Conservation (phyloP, 352 stramenopile species). For the Phytopythium cucurbitacearum region DNA sequence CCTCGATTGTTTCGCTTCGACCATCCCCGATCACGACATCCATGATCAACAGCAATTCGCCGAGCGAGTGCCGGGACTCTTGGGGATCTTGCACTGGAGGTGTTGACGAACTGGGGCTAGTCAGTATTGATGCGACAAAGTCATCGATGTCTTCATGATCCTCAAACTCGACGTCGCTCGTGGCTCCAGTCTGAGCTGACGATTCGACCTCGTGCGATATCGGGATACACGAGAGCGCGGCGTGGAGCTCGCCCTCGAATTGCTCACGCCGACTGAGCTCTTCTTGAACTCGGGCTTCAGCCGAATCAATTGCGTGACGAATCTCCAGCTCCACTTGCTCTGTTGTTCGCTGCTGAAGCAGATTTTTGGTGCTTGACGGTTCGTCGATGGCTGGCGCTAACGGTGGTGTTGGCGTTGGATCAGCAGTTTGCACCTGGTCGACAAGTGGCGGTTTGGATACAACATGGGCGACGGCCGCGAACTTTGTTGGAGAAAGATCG, state of each 20-base stretch:
- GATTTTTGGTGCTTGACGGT: too few relatives aligned
- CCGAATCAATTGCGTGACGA: slow-evolving; percentile 44
- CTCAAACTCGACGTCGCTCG: slow-evolving; percentile 5
- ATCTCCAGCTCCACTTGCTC: slow-evolving; percentile 52
- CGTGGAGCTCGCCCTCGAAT: slow-evolving; percentile 31
- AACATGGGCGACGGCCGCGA: not conserved
- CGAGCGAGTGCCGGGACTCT: slow-evolving; percentile 2
- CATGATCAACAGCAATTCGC: slow-evolving; percentile 66
- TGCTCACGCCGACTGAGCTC: slow-evolving; percentile 32
- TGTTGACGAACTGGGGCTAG: not conserved
- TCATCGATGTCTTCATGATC: not conserved
- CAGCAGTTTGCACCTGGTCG: too few relatives aligned
- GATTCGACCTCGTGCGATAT: too few relatives aligned
- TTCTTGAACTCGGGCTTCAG: slow-evolving; percentile 28
- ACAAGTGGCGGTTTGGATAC: not conserved
- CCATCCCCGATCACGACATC: slow-evolving; percentile 73
- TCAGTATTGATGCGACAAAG: slow-evolving; percentile 2
- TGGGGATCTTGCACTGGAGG: not conserved
- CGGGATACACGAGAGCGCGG: slow-evolving; percentile 8
- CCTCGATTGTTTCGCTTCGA: slow-evolving; percentile 63
- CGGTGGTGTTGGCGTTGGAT: not conserved
- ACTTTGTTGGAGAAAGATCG: slow-evolving; percentile 1
- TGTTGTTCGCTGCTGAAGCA: slow-evolving; percentile 24
- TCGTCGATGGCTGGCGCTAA: not conserved
- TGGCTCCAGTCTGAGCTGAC: not conserved